Percentiles rank a stretch among this genome's conserved stretches.
Conservation (phyloP, 495 filamentous ascomycete genomes). For the Tuber indicum region DNA sequence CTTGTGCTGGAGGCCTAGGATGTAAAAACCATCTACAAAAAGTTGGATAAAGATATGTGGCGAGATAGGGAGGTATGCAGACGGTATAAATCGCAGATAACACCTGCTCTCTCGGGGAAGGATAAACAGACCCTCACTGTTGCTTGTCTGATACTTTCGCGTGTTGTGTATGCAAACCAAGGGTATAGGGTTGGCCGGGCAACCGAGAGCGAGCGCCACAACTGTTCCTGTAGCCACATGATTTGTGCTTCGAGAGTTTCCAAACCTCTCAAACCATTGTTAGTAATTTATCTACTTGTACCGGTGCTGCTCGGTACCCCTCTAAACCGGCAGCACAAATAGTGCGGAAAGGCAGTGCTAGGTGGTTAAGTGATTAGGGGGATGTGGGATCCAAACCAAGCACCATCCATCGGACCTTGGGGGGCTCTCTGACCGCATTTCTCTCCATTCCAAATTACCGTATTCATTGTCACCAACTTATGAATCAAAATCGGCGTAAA, state of each 20-base stretch:
- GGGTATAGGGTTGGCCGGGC: not conserved
- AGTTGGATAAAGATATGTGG: not conserved
- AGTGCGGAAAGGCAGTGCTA: too few species aligned
- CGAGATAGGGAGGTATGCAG: not conserved
- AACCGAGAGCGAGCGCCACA: not conserved
- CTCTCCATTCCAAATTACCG: too few species aligned
- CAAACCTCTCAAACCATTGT: too few species aligned
- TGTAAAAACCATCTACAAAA: not conserved
- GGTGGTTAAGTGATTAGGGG: too few species aligned
- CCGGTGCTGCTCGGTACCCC: too few species aligned
- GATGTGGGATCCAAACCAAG: too few species aligned
- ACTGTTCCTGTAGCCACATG: not conserved
- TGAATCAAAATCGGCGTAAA: too few species aligned
- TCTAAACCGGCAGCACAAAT: too few species aligned
- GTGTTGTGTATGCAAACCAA: not conserved
- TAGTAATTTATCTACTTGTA: too few species aligned
- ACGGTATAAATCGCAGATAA: not conserved
- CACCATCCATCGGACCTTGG: too few species aligned
- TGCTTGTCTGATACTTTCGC: not conserved
- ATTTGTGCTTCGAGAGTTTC: not conserved
- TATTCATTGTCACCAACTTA: too few species aligned
- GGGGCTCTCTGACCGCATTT: too few species aligned
- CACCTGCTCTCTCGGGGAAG: not conserved
- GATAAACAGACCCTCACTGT: not conserved
- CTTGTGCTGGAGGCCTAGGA: not conserved